These are phyloP conservation scores for Septoria linicola DNA, from an alignment of 2,329 filamentous ascomycete species.

Conservation along the genomic window DNA sequence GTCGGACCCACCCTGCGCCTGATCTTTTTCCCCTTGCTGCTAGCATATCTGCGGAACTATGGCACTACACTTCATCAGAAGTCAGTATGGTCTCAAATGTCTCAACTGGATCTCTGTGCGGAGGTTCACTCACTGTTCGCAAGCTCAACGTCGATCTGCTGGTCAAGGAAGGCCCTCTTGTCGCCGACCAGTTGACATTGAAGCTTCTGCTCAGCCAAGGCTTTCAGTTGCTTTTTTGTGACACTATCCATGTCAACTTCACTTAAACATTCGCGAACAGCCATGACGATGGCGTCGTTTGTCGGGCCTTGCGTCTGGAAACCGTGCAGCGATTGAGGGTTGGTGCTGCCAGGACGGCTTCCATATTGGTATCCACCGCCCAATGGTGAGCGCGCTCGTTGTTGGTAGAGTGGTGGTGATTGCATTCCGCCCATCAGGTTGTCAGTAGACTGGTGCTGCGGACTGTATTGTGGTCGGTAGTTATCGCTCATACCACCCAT, in stretches of 20 bases:
- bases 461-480: constrained; percentile 41
- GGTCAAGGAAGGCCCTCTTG: constrained; percentile 83
- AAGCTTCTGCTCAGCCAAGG: constrained; percentile 86
- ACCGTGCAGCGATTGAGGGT: constrained; percentile 47
- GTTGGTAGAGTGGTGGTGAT: constrained; percentile 33
- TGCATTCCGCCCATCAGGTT: constrained; percentile 39
- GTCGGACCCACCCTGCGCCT: too few relatives aligned
- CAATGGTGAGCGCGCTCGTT: constrained; percentile 28
- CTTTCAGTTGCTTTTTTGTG: constrained; percentile 89
- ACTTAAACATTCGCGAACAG: constrained; percentile 75
- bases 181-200: constrained; percentile 87
- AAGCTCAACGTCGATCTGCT: constrained; percentile 88
- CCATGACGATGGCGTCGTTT: constrained; percentile 76
- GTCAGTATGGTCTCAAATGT: too few relatives aligned
- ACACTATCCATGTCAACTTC: constrained; percentile 96
- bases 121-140: too few relatives aligned
- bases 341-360: constrained; percentile 31
- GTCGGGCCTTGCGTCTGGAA: constrained; percentile 69
- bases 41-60: too few relatives aligned
- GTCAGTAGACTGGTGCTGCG: constrained; percentile 36
- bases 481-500: constrained; percentile 57
- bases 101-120: too few relatives aligned
- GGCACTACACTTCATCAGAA: too few relatives aligned
- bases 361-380: constrained; percentile 27
- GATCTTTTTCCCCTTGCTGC: too few relatives aligned